Conservation (phyloP, 106 monocot genomes). For the Hemerocallis citrina region DNA sequence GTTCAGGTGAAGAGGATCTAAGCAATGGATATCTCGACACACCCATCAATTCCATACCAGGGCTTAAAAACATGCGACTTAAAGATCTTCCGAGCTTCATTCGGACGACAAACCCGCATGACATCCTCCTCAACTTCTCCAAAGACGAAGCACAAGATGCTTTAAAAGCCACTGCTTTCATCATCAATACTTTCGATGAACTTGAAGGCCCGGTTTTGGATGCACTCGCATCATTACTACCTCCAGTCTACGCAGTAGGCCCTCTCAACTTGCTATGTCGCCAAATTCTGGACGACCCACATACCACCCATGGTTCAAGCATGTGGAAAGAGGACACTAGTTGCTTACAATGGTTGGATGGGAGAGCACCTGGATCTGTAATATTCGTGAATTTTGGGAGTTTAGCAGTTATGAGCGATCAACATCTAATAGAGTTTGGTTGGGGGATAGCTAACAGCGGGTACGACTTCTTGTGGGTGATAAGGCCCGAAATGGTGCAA, state of each 20-base stretch:
- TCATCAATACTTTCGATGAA: conserved; percentile 53
- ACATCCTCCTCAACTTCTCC: conserved; percentile 20
- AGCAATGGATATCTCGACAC: conserved; percentile 40
- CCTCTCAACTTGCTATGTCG: conserved; percentile 18
- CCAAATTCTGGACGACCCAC: conserved; percentile 5
- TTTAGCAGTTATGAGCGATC: conserved; percentile 28
- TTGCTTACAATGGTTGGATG: conserved; percentile 36
- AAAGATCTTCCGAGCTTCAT: conserved; percentile 39
- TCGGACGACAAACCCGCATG: conserved; percentile 21
- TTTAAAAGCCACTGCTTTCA: conserved; percentile 17
- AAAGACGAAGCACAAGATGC: neutral
- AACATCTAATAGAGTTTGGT: conserved; percentile 42
- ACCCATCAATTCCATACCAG: conserved; percentile 27
- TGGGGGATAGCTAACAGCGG: conserved; percentile 39
- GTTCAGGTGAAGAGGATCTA: conserved; percentile 21
- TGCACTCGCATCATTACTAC: conserved; percentile 19
- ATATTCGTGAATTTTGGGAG: conserved; percentile 47
- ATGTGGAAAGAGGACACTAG: conserved; percentile 35
- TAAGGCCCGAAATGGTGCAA: conserved; percentile 28
- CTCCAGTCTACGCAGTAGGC: conserved; percentile 34
- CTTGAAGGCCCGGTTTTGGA: conserved; percentile 29
- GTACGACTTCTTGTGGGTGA: conserved; percentile 34
- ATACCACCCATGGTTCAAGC: conserved; percentile 2
- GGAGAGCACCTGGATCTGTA: conserved; percentile 12
- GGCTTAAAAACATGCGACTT: conserved; percentile 30